A percentile compares a stretch with the other conserved stretches of the same genome.
Evolutionary conservation across 805 yeast genomes (phyloP).

Genomic region (Starmera pachycereana): DNA sequence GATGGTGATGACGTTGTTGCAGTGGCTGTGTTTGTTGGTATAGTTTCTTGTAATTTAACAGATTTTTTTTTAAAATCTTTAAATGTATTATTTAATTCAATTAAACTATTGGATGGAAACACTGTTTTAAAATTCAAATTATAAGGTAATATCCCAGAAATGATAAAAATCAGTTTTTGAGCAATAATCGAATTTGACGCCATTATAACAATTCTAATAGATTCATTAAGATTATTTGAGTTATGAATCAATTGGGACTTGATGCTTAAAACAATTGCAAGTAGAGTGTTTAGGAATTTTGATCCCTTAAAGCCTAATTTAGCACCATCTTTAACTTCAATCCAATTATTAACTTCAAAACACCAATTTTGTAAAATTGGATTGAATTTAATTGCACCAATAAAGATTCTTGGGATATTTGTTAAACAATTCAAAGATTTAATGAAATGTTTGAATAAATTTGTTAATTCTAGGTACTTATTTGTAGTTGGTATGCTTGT

Average conservation of each 20-base stretch:
- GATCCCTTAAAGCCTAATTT: conserved; percentile 13
- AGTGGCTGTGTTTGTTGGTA: conserved; percentile 1
- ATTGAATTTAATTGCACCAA: conserved; percentile 21
- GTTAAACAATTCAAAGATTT: conserved; percentile 20
- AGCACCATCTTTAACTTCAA: conserved; percentile 32
- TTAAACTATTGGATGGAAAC: not conserved
- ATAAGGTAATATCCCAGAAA: conserved; percentile 39
- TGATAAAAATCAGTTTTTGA: conserved; percentile 42
- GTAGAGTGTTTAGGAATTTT: conserved; percentile 13
- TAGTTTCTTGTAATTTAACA: conserved; percentile 1
- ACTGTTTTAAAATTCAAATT: conserved; percentile 13
- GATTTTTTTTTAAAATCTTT: not conserved
- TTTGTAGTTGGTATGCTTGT: not conserved
- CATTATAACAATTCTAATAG: conserved; percentile 43
- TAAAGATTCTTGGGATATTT: conserved; percentile 25
- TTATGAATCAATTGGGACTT: conserved; percentile 8
- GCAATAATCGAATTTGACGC: conserved; percentile 54
- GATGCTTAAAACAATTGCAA: conserved; percentile 9
- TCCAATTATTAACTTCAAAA: conserved; percentile 28
- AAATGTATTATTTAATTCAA: no score
- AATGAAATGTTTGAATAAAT: conserved; percentile 20
- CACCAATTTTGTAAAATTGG: conserved; percentile 27
- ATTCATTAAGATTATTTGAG: conserved; percentile 12
- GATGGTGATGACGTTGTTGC: not conserved
- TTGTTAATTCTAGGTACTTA: conserved; percentile 15